Evolutionary conservation across 106 monocot genomes (phyloP).

Genomic region (Alisma plantagoaquatica): DNA sequence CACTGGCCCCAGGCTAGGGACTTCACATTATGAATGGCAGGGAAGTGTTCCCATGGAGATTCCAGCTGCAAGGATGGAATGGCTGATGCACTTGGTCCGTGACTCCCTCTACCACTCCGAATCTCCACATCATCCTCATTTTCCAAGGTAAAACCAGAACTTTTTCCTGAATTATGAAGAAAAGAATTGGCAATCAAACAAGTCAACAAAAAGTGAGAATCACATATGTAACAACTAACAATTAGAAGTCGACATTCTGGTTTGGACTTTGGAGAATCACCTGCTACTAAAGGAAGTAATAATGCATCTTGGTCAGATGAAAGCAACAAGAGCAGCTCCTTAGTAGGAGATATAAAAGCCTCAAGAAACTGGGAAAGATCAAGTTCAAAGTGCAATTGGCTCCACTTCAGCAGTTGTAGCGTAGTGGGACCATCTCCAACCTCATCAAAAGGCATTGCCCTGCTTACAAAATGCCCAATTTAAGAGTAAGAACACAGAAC

Average conservation of each 20-base stretch:
- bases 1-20: constrained; percentile 72
- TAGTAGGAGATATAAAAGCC: constrained; percentile 76
- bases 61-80: background rate
- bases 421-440: constrained; percentile 42
- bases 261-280: constrained; percentile 15
- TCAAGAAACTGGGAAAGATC: constrained; percentile 50
- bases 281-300: constrained; percentile 34
- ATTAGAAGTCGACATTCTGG: background rate
- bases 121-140: background rate
- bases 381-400: constrained; percentile 20
- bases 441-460: background rate
- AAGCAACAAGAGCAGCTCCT: constrained; percentile 51
- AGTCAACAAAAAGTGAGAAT: background rate
- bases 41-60: constrained; percentile 9
- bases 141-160: background rate
- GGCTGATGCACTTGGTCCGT: constrained; percentile 1
- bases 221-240: background rate
- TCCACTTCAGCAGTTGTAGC: constrained; percentile 63
- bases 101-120: constrained; percentile 6
- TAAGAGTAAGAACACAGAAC: too few species aligned
- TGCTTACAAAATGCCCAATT: too few species aligned
- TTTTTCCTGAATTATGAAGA: background rate
- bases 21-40: constrained; percentile 48
- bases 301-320: constrained; percentile 54
- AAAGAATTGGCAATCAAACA: background rate